These are phyloP conservation scores for Xylaria sp. DNA, from an alignment of 2,329 filamentous ascomycete genomes.

Conservation along the genomic window DNA sequence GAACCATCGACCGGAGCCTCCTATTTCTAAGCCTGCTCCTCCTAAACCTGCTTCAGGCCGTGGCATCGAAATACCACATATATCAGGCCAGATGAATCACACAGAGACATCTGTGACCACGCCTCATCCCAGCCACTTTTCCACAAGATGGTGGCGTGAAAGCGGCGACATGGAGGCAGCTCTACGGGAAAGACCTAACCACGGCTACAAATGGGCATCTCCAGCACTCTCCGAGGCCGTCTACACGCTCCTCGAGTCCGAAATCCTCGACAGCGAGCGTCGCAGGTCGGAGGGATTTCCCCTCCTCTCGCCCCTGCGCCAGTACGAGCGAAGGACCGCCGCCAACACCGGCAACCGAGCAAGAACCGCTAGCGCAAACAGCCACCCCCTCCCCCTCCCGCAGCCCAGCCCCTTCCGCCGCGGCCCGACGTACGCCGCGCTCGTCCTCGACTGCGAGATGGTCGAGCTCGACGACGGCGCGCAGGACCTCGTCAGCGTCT, in stretches of 20 bases:
- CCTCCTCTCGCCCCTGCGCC: no score
- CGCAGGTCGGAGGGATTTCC: no score
- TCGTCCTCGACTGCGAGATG: conserved; percentile 62
- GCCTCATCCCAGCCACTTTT: not conserved
- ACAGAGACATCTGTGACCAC: not conserved
- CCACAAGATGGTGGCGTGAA: conserved; percentile 3
- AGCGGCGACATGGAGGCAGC: not conserved
- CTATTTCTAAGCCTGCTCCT: not conserved
- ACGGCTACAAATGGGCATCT: conserved; percentile 19
- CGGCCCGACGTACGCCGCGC: conserved; percentile 45
- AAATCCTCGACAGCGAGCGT: not conserved
- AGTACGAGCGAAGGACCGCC: not conserved
- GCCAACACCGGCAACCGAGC: no score
- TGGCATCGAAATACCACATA: not conserved
- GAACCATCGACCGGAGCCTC: not conserved
- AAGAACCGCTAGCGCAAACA: no score
- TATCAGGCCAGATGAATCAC: no score
- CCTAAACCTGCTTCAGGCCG: not conserved
- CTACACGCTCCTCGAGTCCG: not conserved
- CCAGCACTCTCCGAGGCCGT: not conserved
- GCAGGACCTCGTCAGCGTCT: conserved; percentile 41
- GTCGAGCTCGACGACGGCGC: conserved; percentile 46
- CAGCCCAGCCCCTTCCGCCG: not conserved
- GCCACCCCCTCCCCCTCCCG: conserved; percentile 7
- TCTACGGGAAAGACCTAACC: not conserved